Base-by-base conservation (phyloP, 768 basidiomycete genomes). In the Mycena vulgaris region DNA sequence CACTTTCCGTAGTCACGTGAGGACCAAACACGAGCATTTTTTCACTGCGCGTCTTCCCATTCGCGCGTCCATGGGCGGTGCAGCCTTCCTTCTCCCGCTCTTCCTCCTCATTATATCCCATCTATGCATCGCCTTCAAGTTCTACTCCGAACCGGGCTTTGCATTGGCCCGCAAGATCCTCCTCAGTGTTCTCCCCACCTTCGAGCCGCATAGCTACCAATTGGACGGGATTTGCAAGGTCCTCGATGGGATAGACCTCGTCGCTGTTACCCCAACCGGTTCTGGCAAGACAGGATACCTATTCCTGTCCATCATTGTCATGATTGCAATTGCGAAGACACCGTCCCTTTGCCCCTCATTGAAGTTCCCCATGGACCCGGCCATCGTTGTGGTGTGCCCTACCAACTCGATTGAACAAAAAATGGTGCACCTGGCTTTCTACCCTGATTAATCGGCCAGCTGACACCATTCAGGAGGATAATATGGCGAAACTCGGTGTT, bases 401-500 rank as follows among this genome's bases (percentile, higher is more conserved):
- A 56, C 53, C 3, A 59, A 45, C 17, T 59, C 57, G 6, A 59
- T 59, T 3, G 57, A 42, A 11, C 57, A 45, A 40, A 25, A 59
- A 14, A 59, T 59, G 42, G 57, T 59, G 47, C 42, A 13, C 42
- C 21, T 33, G 3, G 21, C n/a, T 14, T 45, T 17, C 19, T 35
- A 4, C 13, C 19, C 21, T 21, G 31, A 53, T 19, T 53, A 30
- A n/a, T 23, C n/a, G n/a, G n/a, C n/a, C 42, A 45, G 5, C 48
- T 33, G 7, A 53, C 13, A 9, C 8, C 8, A 1, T 57, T 23
- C 23, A 57, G 56, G 39, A 57, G 16, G 39, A 39, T 37, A 57
- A 71, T 28, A 62, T 61, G 49, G 27, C 47, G 21, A 51, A 49
- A 52, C 35, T 75, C 28, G 75, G 75, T 14, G 53, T 80, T 35